phyloP scores from a whole-genome alignment of 345 rosid species.

The Anacardium occidentale region DNA sequence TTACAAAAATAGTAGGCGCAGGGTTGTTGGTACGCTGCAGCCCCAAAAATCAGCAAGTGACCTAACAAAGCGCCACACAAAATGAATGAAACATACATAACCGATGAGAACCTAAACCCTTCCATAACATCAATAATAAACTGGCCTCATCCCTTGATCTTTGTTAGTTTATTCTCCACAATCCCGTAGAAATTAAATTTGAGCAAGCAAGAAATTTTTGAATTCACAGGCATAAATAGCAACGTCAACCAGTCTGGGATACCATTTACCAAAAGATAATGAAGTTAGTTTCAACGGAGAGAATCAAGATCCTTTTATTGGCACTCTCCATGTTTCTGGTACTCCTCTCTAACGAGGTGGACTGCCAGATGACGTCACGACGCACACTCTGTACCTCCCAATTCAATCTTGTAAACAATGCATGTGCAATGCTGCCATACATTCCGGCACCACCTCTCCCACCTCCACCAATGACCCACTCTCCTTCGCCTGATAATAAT shows the following conservation, averaged over 20 bases:
- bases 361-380: background rate
- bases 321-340: conserved; percentile 13
- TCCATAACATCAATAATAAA: background rate
- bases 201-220: conserved; percentile 21
- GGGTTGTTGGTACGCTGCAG: conserved; percentile 11
- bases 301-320: background rate
- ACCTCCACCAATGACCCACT: conserved; percentile 17
- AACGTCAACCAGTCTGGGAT: background rate
- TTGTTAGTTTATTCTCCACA: background rate
- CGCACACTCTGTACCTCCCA: conserved; percentile 71
- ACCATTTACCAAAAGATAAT: background rate
- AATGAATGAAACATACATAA: conserved; percentile 13
- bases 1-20: conserved; percentile 5
- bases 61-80: conserved; percentile 15
- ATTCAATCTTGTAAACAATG: conserved; percentile 59
- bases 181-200: conserved; percentile 8
- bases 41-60: background rate
- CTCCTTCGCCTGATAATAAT: conserved; percentile 14
- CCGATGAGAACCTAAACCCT: conserved; percentile 5
- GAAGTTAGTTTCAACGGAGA: conserved; percentile 21
- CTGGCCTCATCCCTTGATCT: background rate
- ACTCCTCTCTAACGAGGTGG: conserved; percentile 6
- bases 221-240: conserved; percentile 25
- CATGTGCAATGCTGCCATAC: conserved; percentile 50
- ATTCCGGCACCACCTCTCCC: conserved; percentile 25